phyloP scores from a whole-genome alignment of 768 basidiomycete genomes.

The Tricholoma furcatifolium region DNA sequence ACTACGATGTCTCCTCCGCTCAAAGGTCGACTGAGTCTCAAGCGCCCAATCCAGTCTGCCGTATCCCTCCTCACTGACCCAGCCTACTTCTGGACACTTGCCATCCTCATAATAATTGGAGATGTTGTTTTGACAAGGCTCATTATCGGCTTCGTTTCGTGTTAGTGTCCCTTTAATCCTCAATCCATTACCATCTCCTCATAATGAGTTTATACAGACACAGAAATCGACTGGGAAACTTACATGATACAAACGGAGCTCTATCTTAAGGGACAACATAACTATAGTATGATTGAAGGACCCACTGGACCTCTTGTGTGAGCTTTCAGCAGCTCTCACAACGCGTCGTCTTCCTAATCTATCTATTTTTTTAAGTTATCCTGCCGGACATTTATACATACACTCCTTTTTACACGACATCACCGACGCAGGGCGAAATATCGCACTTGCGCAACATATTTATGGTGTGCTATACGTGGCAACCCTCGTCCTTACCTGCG shows the following conservation, averaged over 20 bases:
- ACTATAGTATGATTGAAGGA: constrained; percentile 80
- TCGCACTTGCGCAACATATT: constrained; percentile 70
- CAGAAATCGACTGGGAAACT: constrained; percentile 97
- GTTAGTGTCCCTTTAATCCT: constrained; percentile 49
- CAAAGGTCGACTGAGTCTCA: constrained; percentile 5
- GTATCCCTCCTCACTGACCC: constrained; percentile 48
- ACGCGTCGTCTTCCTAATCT: constrained; percentile 1
- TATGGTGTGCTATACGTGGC: constrained; percentile 74
- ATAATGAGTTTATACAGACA: constrained; percentile 55
- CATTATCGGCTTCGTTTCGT: constrained; percentile 79
- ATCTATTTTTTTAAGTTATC: constrained; percentile 61
- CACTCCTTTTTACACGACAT: constrained; percentile 69
- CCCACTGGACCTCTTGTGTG: constrained; percentile 95
- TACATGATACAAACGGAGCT: constrained; percentile 88
- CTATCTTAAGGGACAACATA: constrained; percentile 77
- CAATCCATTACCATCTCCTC: constrained; percentile 1
- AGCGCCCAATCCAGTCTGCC: constrained; percentile 18
- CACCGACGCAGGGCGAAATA: constrained; percentile 58
- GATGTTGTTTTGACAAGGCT: constrained; percentile 79
- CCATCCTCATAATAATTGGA: constrained; percentile 61
- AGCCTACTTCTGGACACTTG: constrained; percentile 66
- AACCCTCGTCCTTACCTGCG: constrained; percentile 62
- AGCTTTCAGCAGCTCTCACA: constrained; percentile 21
- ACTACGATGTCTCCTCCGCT: constrained; percentile 13
- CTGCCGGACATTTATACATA: constrained; percentile 88